Evolutionary conservation across 2,329 filamentous ascomycete genomes (phyloP).

Genomic region (Venturia effusa): DNA sequence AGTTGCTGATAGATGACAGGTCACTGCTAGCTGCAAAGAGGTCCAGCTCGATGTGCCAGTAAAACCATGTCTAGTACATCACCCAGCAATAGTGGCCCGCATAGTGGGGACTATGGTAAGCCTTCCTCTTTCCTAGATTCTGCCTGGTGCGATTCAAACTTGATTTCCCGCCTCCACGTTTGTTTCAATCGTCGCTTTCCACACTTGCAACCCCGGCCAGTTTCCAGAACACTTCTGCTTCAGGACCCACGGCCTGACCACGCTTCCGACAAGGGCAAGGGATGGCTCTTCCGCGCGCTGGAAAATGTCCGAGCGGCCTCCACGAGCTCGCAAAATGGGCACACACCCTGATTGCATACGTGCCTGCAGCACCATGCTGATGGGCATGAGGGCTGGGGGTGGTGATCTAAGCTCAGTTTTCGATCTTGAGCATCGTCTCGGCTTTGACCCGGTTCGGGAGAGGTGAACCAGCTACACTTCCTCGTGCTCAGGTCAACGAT

Average conservation of each 20-base stretch:
- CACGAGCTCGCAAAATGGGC: neutral
- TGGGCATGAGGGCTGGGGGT: neutral
- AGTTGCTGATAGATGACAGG: slow-evolving; percentile 4
- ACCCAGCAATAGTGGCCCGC: neutral
- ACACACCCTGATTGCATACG: neutral
- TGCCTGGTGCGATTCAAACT: neutral
- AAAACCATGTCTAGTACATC: neutral
- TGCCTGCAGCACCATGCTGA: neutral
- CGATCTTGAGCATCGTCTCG: neutral
- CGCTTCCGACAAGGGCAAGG: neutral
- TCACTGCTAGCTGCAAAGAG: neutral
- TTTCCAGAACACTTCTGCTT: slow-evolving; percentile 6
- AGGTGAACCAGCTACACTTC: neutral
- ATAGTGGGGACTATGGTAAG: slow-evolving; percentile 4
- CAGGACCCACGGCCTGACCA: neutral
- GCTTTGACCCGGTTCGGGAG: neutral
- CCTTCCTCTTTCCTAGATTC: neutral
- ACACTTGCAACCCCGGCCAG: neutral
- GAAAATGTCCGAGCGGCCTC: neutral
- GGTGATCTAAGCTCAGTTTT: neutral
- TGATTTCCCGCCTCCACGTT: neutral
- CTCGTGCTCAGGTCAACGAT: neutral
- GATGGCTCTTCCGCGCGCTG: neutral
- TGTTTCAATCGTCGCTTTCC: neutral
- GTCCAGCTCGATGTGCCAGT: neutral